phyloP scores from a whole-genome alignment of 768 basidiomycete species.

The Daedaleopsis sinensis region DNA sequence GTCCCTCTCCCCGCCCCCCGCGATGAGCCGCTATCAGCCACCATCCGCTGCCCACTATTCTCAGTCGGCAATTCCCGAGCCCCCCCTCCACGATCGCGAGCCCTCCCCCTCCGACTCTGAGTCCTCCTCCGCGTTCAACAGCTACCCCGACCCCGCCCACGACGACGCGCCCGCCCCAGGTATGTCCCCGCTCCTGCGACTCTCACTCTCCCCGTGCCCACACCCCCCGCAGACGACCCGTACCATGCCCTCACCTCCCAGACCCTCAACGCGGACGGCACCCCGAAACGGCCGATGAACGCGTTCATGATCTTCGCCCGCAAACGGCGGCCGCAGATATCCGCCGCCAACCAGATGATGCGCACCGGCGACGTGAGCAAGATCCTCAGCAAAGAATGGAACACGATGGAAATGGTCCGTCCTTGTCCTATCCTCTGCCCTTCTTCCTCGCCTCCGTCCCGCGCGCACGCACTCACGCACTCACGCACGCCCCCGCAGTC shows the following conservation, averaged over 20 bases:
- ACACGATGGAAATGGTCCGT: slow-evolving; percentile 71
- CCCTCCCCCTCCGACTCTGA: slow-evolving; percentile 62
- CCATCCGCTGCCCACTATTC: slow-evolving; percentile 15
- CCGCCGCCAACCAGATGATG: slow-evolving; percentile 87
- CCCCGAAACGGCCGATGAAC: slow-evolving; percentile 91
- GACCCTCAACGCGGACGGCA: slow-evolving; percentile 83
- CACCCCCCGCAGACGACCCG: slow-evolving; percentile 38
- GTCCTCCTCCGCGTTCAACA: slow-evolving; percentile 18
- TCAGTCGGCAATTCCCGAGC: slow-evolving; percentile 33
- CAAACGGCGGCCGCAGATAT: slow-evolving; percentile 78
- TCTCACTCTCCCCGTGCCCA: not conserved
- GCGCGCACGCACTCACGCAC: slow-evolving; percentile 9
- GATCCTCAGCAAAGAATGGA: slow-evolving; percentile 87
- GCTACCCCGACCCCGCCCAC: slow-evolving; percentile 13
- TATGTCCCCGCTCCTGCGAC: slow-evolving; percentile 5
- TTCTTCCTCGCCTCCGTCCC: not conserved
- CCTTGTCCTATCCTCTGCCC: slow-evolving; percentile 27
- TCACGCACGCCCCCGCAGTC: slow-evolving; percentile 41
- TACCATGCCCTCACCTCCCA: slow-evolving; percentile 66
- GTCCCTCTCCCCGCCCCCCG: slow-evolving; percentile 5
- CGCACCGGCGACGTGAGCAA: slow-evolving; percentile 91
- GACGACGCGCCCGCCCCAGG: slow-evolving; percentile 24
- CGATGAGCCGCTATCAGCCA: slow-evolving; percentile 28
- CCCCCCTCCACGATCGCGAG: slow-evolving; percentile 29
- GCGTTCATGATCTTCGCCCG: slow-evolving; percentile 94